A percentile compares a stretch with the other conserved stretches of the same genome.
These are phyloP conservation scores for Saraca asoca DNA, from an alignment of 331 rosid genomes.

Conservation along the genomic window DNA sequence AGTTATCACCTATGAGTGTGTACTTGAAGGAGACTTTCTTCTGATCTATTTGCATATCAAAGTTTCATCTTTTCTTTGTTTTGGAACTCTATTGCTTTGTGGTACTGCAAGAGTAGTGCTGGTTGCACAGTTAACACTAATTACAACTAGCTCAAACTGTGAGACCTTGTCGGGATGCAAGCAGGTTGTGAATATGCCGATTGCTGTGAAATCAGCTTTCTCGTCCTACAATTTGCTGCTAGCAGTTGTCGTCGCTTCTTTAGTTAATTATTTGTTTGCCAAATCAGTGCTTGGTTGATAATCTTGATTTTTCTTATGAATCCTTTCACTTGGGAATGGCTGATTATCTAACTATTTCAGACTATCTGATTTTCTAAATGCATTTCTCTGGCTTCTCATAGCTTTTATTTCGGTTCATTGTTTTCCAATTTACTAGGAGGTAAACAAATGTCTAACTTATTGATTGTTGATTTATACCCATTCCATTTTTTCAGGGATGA, in stretches of 20 bases:
- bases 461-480: constrained; percentile 22
- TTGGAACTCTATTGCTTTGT: too few species aligned
- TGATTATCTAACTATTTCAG: constrained; percentile 19
- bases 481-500: constrained; percentile 55
- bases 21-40: neutral
- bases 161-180: too few species aligned
- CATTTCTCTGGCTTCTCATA: neutral
- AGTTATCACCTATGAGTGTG: too few species aligned
- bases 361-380: constrained; percentile 11
- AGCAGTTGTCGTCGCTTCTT: neutral
- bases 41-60: neutral
- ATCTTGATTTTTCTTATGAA: neutral
- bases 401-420: neutral
- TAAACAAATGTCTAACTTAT: neutral
- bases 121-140: too few species aligned
- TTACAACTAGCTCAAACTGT: too few species aligned
- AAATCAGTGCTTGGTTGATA: neutral
- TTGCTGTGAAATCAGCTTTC: too few species aligned
- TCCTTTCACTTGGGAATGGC: constrained; percentile 6
- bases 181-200: too few species aligned
- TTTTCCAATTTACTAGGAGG: neutral
- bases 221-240: too few species aligned
- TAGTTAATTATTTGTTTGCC: neutral
- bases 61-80: neutral
- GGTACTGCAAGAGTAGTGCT: too few species aligned